Base-by-base conservation (phyloP, 2,329 filamentous ascomycete genomes). In the Colletotrichum higginsianum region DNA sequence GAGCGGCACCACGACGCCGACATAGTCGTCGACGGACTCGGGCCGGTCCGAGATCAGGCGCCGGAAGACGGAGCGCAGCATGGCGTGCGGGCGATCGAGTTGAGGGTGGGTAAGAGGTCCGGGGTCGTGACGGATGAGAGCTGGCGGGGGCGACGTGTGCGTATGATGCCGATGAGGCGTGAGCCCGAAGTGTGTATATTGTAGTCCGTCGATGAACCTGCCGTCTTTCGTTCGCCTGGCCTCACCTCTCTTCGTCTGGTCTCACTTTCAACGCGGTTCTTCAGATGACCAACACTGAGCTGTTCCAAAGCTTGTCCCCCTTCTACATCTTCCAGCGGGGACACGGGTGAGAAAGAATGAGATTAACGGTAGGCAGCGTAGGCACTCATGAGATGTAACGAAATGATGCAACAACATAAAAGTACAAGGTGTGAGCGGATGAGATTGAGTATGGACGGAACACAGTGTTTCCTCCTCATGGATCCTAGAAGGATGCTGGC, bases 1-100 rank as follows among this genome's bases (percentile, higher is more conserved):
- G 1, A 90, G 82, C 26, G 88, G 83, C 13, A 90, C 79, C 21
- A 89, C 76, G 44, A 89, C 87, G 74, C 85, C 85, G 30, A 82
- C 74, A 74, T 89, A 89, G 78, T 87, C 81, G 72, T 86, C 78
- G 38, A 86, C 84, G 2, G 86, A 87, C 75, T 87, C 85, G 30
- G 73, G 61, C 57, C 64, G 67, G 13, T 64, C 65, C 16, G 65
- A 56, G 38, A 61, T 30, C 58, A 74, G 23, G 12, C 73, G 73
- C 49, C 73, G 56, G 42, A 63, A 7, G 30, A 74, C 16, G 4
- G 69, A 58, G 69, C 69, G 69, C 40, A 72, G 47, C 67, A 70
- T 70, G 50, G 53, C 42, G 40, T n/a, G 38, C n/a, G 56, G 44
- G 56, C 16, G 38, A 9, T 16, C 21, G 16, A 21, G 16, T 11